Conservation (phyloP, 306 rosid genomes). For the Rosa lucieae region DNA sequence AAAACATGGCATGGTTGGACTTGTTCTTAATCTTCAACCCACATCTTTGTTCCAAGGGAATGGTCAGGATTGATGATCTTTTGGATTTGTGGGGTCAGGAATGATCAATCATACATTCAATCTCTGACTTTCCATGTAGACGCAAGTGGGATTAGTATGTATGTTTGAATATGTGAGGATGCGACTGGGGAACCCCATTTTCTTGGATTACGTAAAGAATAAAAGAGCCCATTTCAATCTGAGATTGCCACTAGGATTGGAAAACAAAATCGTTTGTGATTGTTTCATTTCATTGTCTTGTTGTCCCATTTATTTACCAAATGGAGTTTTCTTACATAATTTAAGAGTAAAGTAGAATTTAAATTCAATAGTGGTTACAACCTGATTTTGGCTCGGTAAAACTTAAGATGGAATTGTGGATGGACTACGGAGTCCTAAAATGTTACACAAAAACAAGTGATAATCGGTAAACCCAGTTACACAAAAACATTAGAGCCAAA, state of each 20-base stretch:
- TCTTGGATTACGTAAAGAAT: neutral
- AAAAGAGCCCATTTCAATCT: neutral
- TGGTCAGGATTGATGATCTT: neutral
- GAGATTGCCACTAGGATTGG: neutral
- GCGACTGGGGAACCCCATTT: neutral
- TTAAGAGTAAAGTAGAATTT: no score
- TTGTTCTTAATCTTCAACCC: neutral
- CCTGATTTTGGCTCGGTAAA: no score
- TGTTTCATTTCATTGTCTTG: neutral
- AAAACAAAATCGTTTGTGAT: neutral
- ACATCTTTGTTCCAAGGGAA: neutral
- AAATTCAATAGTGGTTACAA: no score
- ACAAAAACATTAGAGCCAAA: no score
- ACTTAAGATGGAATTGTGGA: no score
- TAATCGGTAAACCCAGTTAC: no score
- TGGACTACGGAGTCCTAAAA: no score
- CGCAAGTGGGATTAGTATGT: neutral
- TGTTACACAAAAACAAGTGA: no score
- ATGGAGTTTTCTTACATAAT: no score
- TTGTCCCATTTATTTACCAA: neutral
- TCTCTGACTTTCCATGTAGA: neutral
- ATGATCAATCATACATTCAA: neutral
- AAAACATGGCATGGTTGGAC: constrained; percentile 3
- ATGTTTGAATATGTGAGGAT: no score
- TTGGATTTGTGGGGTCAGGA: neutral